Percentiles rank a stretch among this genome's conserved stretches.
These are phyloP conservation scores for Hura crepitans DNA, from an alignment of 441 rosid species.

Conservation along the genomic window DNA sequence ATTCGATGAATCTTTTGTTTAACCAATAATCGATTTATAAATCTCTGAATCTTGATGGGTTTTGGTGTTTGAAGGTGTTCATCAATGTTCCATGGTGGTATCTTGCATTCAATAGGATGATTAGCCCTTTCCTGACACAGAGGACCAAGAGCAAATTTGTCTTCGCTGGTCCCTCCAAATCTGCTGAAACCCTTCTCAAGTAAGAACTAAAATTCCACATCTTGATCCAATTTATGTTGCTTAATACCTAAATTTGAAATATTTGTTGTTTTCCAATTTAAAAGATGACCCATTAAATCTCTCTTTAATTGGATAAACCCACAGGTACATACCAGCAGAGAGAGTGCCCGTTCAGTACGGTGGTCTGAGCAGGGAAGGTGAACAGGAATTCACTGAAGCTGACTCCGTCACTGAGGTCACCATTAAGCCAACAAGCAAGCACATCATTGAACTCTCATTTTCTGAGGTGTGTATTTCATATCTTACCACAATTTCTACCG, in stretches of 20 bases:
- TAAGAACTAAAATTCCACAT: constrained; percentile 21
- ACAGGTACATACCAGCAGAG: constrained; percentile 64
- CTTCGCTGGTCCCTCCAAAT: constrained; percentile 56
- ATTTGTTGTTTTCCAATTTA: neutral
- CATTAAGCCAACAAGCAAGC: constrained; percentile 52
- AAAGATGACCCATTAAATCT: neutral
- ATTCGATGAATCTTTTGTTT: neutral
- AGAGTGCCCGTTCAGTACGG: constrained; percentile 75
- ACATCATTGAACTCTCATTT: constrained; percentile 47
- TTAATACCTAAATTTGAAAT: neutral
- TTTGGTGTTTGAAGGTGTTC: constrained; percentile 47
- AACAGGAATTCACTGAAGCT: constrained; percentile 42
- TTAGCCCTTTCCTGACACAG: constrained; percentile 78
- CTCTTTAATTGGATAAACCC: neutral
- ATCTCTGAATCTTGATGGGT: constrained; percentile 5
- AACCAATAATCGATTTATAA: neutral
- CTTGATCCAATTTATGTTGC: neutral
- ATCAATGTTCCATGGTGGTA: constrained; percentile 95
- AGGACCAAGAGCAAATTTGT: constrained; percentile 82
- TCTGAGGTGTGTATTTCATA: constrained; percentile 42
- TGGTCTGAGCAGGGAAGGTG: constrained; percentile 62
- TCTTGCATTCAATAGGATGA: constrained; percentile 59
- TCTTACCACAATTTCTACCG: neutral
- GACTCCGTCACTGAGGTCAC: constrained; percentile 55
- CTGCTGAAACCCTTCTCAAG: constrained; percentile 76